Base-by-base conservation (phyloP, 495 filamentous ascomycete genomes). In the Aspergillus taichungensis region DNA sequence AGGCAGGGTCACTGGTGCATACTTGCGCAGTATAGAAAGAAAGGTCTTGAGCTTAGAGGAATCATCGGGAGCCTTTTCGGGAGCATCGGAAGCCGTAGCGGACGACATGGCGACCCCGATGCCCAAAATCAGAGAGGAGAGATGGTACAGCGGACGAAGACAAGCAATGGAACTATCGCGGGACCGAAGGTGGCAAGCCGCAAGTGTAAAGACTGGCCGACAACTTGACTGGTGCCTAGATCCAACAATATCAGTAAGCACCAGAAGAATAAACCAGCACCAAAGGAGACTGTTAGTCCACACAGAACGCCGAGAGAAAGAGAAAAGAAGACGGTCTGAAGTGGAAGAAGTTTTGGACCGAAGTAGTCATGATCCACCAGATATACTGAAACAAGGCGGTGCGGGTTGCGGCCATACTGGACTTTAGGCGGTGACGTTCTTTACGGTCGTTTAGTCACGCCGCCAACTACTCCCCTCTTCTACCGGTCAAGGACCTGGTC, bases 31-130 rank as follows among this genome's bases (percentile, higher is more conserved):
- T 45, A 95, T 90, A 42, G 79, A 78, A 32, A 95, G 66, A 53
- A 95, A 90, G 0, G 84, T 90, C 61, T 78, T 83, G 41, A 95
- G 71, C 69, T 92, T 92, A 28, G 84, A 87, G 42, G 78, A 80
- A 41, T 94, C 87, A 66, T 88, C 87, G 37, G 82, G 77, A 13
- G 72, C 63, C 58, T 85, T 86, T 53, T 88, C 84, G 33, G 75
- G 63, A 29, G 67, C 49, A 40, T 49, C 55, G 4, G 54, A 34
- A 8, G 53, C 37, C 37, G 40, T 38, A 30, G 47, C 34, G 40
- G 63, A 53, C 42, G 66, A 63, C 66, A 69, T 67, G 50, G 39
- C 50, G 36, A 44, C 11, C 37, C 6, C 12, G 24, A 29, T 5
- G 27, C 12, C 30, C 14, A 27, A 35, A 12, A 33, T 24, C 31